Evolutionary conservation across 176 grass and related monocot genomes (phyloP).

Genomic region (Avena sativa): DNA sequence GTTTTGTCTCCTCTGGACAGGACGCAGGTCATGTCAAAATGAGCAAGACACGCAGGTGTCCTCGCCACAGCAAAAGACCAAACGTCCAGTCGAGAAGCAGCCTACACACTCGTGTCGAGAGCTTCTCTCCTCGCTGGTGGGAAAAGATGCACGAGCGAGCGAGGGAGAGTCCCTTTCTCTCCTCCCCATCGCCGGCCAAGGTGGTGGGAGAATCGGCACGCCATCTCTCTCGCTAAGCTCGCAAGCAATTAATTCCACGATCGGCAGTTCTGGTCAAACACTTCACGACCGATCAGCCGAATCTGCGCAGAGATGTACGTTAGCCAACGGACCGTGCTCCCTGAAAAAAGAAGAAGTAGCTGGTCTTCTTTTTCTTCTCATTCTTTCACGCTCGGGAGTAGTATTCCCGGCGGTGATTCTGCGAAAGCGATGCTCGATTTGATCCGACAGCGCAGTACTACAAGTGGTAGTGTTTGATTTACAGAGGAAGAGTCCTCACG

Average conservation of each 20-base stretch:
- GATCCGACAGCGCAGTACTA: no score
- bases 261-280: no score
- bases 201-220: neutral
- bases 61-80: neutral
- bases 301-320: neutral
- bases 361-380: no score
- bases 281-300: neutral
- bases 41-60: neutral
- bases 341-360: neutral
- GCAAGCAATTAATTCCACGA: neutral
- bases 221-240: neutral
- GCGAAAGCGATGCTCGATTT: constrained; percentile 18
- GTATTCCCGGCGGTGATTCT: neutral
- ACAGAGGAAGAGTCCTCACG: no score
- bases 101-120: no score
- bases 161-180: neutral
- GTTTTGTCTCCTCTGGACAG: neutral
- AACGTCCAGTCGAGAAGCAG: neutral
- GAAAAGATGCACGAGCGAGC: neutral
- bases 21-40: neutral
- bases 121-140: neutral
- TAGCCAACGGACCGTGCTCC: neutral
- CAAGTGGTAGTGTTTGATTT: no score
- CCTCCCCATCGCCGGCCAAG: neutral
- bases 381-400: neutral